Conservation (phyloP, 345 rosid genomes). For the Eucalyptus coolabah region DNA sequence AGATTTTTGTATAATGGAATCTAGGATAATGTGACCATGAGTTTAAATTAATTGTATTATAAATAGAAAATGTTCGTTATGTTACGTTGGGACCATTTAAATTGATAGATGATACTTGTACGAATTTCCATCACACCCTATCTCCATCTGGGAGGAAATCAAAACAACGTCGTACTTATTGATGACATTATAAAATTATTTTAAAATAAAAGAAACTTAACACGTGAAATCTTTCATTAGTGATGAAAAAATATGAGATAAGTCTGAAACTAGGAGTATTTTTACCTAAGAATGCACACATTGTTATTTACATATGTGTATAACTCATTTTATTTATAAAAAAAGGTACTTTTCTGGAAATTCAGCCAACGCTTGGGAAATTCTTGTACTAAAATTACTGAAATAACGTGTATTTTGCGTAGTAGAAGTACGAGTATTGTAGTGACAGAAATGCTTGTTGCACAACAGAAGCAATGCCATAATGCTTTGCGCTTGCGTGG, state of each 20-base stretch:
- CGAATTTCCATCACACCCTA: not conserved
- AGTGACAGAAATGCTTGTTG: not conserved
- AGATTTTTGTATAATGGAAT: fast-evolving
- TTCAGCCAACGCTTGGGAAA: not conserved
- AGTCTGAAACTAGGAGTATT: not conserved
- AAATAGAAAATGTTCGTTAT: not conserved
- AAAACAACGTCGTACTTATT: not conserved
- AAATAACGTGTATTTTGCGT: not conserved
- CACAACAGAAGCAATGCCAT: not conserved
- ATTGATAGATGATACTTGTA: not conserved
- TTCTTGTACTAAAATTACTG: too few relatives aligned
- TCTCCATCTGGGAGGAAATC: not conserved
- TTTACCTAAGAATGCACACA: not conserved
- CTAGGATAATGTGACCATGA: not conserved
- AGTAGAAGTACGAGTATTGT: not conserved
- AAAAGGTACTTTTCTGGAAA: too few relatives aligned
- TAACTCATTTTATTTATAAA: not conserved
- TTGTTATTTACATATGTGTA: too few relatives aligned
- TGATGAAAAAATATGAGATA: not conserved
- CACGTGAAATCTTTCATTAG: not conserved
- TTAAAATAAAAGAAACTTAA: not conserved
- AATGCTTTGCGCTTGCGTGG: too few relatives aligned
- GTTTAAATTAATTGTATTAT: not conserved
- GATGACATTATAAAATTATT: not conserved
- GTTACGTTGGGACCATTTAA: fast-evolving